Conservation (phyloP, 2,329 filamentous ascomycete species). For the Penicillium freii region DNA sequence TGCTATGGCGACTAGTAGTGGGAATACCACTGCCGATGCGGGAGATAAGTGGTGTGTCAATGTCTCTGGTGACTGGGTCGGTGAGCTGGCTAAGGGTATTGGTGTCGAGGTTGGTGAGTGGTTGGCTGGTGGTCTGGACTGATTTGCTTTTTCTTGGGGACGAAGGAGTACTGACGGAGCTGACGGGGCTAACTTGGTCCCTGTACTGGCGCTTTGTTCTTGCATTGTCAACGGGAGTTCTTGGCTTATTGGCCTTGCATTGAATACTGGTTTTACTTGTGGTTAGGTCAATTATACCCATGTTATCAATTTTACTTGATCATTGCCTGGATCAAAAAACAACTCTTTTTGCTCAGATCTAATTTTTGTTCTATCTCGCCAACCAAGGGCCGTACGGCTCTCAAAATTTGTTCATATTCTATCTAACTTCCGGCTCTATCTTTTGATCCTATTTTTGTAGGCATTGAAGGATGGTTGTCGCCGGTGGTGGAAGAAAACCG, state of each 20-base stretch:
- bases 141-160: not conserved
- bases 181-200: not conserved
- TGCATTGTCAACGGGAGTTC: conserved; percentile 6
- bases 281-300: conserved; percentile 4
- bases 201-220: not conserved
- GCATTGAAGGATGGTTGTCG: no score
- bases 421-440: no score
- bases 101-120: conserved; percentile 48
- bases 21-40: conserved; percentile 39
- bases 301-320: not conserved
- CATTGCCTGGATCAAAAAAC: no score
- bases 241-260: not conserved
- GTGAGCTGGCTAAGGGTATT: conserved; percentile 45
- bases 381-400: no score
- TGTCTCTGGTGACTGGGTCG: conserved; percentile 49
- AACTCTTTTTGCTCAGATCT: no score
- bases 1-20: conserved; percentile 32
- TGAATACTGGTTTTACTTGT: not conserved
- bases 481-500: no score
- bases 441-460: no score
- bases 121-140: conserved; percentile 42
- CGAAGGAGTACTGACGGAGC: not conserved
- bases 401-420: no score
- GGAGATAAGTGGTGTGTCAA: conserved; percentile 51
- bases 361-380: no score